phyloP scores from a whole-genome alignment of 768 basidiomycete genomes.

The Leucosporidium scottii region DNA sequence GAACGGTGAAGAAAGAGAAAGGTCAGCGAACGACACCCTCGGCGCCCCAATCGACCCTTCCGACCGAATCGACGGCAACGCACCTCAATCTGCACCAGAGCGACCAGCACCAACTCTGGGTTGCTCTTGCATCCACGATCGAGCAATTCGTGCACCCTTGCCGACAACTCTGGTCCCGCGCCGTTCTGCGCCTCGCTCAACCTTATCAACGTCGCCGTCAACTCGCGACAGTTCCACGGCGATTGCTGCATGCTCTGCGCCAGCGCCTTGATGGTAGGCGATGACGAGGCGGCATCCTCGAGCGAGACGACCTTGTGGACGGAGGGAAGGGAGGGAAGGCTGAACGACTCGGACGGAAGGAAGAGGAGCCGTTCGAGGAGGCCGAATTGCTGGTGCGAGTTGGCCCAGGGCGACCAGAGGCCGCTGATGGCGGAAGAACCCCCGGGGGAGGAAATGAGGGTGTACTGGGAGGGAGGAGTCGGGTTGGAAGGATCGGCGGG shows the following conservation, averaged over 20 bases:
- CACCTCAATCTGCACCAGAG: constrained; percentile 80
- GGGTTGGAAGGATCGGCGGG: constrained; percentile 41
- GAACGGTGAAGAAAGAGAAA: neutral
- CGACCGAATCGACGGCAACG: constrained; percentile 40
- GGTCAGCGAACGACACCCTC: neutral
- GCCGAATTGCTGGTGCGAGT: constrained; percentile 74
- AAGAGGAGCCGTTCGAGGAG: constrained; percentile 82
- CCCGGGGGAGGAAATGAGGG: constrained; percentile 40
- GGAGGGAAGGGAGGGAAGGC: constrained; percentile 79
- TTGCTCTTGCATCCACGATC: constrained; percentile 90
- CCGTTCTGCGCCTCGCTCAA: constrained; percentile 57
- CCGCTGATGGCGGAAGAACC: constrained; percentile 36
- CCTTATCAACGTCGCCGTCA: constrained; percentile 80
- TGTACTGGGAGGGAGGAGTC: constrained; percentile 1
- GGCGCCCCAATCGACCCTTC: neutral
- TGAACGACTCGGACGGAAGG: constrained; percentile 73
- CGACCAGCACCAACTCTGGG: constrained; percentile 90
- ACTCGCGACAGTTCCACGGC: constrained; percentile 88
- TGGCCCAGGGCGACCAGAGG: constrained; percentile 80
- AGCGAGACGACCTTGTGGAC: constrained; percentile 68
- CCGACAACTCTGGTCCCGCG: constrained; percentile 47
- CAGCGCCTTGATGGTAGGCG: constrained; percentile 83
- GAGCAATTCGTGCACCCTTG: constrained; percentile 77
- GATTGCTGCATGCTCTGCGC: constrained; percentile 85
- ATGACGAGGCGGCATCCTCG: constrained; percentile 75